A percentile compares a stretch with the other conserved stretches of the same genome.
Evolutionary conservation across 2,329 filamentous ascomycete genomes (phyloP).

Genomic region (Fusarium haematococcum): DNA sequence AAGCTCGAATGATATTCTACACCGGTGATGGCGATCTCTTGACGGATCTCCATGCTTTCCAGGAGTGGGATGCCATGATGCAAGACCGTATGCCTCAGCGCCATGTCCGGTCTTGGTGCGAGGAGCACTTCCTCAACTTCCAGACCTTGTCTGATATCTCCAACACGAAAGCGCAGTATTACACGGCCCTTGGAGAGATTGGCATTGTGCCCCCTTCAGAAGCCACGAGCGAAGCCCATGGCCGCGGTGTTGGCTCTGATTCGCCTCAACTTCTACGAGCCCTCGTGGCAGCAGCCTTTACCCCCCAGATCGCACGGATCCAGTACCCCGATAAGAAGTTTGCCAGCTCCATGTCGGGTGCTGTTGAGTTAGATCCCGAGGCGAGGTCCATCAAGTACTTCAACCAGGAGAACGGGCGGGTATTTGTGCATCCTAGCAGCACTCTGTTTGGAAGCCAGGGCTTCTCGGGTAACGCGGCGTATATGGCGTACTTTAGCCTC

Average conservation of each 20-base stretch:
- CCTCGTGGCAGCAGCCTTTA: constrained; percentile 78
- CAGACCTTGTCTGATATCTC: constrained; percentile 90
- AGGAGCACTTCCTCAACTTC: constrained; percentile 84
- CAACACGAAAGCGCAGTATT: constrained; percentile 87
- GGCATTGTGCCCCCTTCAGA: constrained; percentile 72
- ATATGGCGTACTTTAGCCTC: constrained; percentile 90
- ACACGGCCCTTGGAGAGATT: constrained; percentile 85
- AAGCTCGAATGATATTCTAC: constrained; percentile 80
- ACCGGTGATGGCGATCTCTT: constrained; percentile 86
- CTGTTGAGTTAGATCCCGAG: constrained; percentile 93
- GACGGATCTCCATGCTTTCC: constrained; percentile 86
- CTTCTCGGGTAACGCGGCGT: constrained; percentile 80
- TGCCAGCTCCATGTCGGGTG: constrained; percentile 84
- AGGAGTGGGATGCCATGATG: constrained; percentile 80
- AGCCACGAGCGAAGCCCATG: constrained; percentile 47
- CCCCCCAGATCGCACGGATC: constrained; percentile 91
- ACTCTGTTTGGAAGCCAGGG: constrained; percentile 86
- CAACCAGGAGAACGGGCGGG: constrained; percentile 83
- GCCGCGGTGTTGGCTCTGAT: constrained; percentile 32
- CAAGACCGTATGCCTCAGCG: constrained; percentile 68
- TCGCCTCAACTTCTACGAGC: constrained; percentile 71
- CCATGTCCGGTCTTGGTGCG: constrained; percentile 81
- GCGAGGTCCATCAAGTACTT: constrained; percentile 94
- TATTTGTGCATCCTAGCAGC: constrained; percentile 93
- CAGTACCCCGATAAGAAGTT: constrained; percentile 97